These are phyloP conservation scores for Zymoseptoria crescenta DNA, from an alignment of 2,329 filamentous ascomycete species.

Conservation along the genomic window DNA sequence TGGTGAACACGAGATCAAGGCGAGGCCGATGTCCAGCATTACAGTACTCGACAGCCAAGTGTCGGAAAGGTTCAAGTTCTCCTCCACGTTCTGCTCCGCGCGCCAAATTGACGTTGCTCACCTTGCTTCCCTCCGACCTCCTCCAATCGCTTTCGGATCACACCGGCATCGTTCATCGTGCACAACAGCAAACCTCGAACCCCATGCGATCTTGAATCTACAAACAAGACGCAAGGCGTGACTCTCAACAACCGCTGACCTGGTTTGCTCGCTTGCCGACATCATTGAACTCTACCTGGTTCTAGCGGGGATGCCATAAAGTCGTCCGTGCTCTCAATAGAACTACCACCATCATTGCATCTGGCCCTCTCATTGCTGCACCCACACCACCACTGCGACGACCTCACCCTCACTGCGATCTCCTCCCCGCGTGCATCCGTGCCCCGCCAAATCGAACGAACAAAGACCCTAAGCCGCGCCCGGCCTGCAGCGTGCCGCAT, in stretches of 20 bases:
- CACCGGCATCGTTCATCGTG: neutral
- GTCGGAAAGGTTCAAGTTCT: neutral
- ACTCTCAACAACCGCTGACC: neutral
- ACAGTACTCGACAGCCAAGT: neutral
- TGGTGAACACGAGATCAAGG: neutral
- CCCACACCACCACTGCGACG: neutral
- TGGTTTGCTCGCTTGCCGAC: neutral
- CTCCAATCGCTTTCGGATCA: neutral
- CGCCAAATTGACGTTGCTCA: neutral
- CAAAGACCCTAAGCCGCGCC: slow-evolving; percentile 10
- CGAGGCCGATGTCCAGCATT: neutral
- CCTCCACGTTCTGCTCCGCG: neutral
- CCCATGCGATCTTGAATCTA: neutral
- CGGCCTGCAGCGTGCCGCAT: slow-evolving; percentile 15
- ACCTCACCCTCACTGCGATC: neutral
- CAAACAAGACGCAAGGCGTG: neutral
- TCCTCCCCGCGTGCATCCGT: slow-evolving; percentile 1
- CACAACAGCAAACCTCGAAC: neutral
- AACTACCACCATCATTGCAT: neutral
- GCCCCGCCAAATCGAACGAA: slow-evolving; percentile 6
- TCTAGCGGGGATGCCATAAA: too few species aligned
- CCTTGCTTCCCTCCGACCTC: neutral
- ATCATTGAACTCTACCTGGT: too few species aligned
- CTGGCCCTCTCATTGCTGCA: neutral
- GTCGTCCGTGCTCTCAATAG: neutral